A percentile compares a stretch with the other conserved stretches of the same genome.
Evolutionary conservation across 352 stramenopile genomes (phyloP).

Genomic region (Phytophthora sp.): DNA sequence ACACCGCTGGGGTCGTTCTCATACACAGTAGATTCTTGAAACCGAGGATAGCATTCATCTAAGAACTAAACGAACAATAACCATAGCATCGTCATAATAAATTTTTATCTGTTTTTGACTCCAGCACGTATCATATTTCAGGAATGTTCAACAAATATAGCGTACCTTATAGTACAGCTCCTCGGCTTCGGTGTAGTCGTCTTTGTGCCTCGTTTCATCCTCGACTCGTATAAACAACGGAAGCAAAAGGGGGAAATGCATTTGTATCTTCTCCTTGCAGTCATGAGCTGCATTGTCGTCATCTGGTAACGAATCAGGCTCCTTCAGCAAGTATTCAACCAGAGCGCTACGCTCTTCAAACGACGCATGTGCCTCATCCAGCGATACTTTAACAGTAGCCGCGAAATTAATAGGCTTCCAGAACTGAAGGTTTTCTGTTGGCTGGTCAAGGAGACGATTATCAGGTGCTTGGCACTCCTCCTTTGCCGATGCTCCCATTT

Average conservation of each 20-base stretch:
- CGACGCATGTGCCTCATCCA: constrained; percentile 28
- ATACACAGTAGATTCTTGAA: constrained; percentile 38
- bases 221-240: constrained; percentile 44
- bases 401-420: constrained; percentile 64
- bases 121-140: background rate
- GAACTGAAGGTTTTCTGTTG: constrained; percentile 38
- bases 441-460: constrained; percentile 47
- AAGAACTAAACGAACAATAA: constrained; percentile 26
- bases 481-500: constrained; percentile 40
- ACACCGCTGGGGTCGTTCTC: constrained; percentile 49
- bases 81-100: too few species aligned
- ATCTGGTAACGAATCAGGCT: constrained; percentile 43
- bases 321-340: constrained; percentile 41
- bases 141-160: background rate
- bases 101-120: too few species aligned
- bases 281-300: constrained; percentile 41
- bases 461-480: constrained; percentile 49
- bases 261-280: constrained; percentile 47
- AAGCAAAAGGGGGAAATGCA: constrained; percentile 41
- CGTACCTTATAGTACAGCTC: constrained; percentile 45
- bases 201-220: constrained; percentile 40
- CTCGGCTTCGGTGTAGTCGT: constrained; percentile 42
- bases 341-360: constrained; percentile 39
- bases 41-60: constrained; percentile 37
- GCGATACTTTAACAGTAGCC: constrained; percentile 22